Evolutionary conservation across 352 stramenopile genomes (phyloP), one percentile per base, ranked within the genome.

Genomic region (Pythium rishiriense): DNA sequence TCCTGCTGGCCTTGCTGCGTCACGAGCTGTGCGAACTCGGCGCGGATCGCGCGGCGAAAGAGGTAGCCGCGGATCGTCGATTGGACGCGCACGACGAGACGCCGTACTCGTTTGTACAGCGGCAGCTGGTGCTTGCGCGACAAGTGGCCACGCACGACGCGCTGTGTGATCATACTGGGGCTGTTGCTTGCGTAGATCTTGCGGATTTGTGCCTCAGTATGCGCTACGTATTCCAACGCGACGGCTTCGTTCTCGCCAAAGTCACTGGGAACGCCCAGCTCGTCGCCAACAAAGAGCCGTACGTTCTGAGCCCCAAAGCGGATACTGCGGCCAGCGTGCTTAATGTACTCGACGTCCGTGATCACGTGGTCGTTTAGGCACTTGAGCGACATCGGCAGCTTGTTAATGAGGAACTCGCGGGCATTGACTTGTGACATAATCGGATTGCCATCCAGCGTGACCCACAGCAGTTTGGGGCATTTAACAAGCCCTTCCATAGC

Each of bases 321-420:
- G 52, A 74, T 64, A 37, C 48, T 75, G 26, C 56, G 55, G 4
- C 61, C 62, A 37, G 81, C 66, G 17, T 85, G 67, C 26, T 79
- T 71, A 35, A 90, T 76, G 49, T 83, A 65, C 50, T 93, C 83
- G 46, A 79, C 62, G 49, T 93, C 85, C 0, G 82, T 88, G 21
- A 84, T 73, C 19, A 90, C 75, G 41, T 81, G 76, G 33, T 82
- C 72, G 42, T 93, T 81, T 17, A 91, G 70, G 1, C 79, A 82
- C 37, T 83, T 74, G 10, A 93, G 66, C 14, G 74, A 76, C 0
- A 74, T 41, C n/a, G 67, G 76, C 12, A 93, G 66, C 43, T 87
- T 85, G 68, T 90, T 90, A 31, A 91, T 71, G n/a, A 93, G 46
- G 48, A 89, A 88, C 22, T 67, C 70, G 12, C 85, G 82, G 14